phyloP scores from a whole-genome alignment of 805 yeast genomes.

The Metschnikowia proteae region DNA sequence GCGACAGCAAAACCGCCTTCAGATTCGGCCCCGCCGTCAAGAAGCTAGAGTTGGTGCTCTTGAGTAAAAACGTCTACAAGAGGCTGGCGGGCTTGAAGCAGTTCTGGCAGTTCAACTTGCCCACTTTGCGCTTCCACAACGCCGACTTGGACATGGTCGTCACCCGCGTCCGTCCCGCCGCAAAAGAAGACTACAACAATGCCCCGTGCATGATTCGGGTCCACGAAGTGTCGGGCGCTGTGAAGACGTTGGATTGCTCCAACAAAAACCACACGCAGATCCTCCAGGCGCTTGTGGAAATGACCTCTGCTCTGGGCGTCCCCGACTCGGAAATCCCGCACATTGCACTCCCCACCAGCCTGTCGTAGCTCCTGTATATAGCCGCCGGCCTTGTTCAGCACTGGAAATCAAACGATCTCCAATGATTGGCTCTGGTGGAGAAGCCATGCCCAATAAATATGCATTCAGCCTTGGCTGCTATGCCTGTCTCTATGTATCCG shows the following conservation, averaged over 20 bases:
- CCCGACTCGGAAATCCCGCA: conserved; percentile 43
- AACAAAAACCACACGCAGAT: conserved; percentile 49
- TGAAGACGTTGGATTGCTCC: conserved; percentile 49
- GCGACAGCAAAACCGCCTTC: conserved; percentile 41
- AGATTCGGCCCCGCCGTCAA: conserved; percentile 21
- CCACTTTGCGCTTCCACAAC: conserved; percentile 78
- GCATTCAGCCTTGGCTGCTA: neutral
- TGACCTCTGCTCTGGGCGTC: conserved; percentile 51
- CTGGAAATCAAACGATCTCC: too few species aligned
- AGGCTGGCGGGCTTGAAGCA: conserved; percentile 68
- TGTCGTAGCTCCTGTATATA: conserved; percentile 1
- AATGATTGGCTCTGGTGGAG: too few species aligned
- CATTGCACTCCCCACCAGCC: neutral
- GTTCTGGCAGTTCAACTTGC: conserved; percentile 73
- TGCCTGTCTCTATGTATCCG: too few species aligned
- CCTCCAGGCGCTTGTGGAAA: conserved; percentile 49
- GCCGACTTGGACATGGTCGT: conserved; percentile 64
- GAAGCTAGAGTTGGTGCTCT: conserved; percentile 50
- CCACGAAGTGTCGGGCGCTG: conserved; percentile 10
- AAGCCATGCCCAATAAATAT: neutral
- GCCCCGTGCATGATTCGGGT: conserved; percentile 14
- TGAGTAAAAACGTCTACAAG: conserved; percentile 34
- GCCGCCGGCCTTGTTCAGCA: neutral
- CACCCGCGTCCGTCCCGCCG: conserved; percentile 39
- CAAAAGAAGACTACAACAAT: conserved; percentile 11